phyloP scores from a whole-genome alignment of 208 protist species.

The Porcisia hertigi region DNA sequence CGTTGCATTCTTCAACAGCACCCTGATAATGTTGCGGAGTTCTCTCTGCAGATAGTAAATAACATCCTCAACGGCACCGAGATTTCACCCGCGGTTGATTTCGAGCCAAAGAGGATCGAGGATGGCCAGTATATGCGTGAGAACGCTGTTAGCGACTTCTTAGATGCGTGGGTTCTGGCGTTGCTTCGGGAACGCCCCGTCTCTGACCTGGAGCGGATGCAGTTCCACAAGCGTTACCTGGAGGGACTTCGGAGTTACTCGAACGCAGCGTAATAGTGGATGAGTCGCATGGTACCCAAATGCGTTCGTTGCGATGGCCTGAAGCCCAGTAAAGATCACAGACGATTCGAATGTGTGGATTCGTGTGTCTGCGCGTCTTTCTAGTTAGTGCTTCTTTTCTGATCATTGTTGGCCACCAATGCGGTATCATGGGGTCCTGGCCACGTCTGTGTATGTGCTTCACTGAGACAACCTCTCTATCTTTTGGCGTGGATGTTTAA shows the following conservation, averaged over 20 bases:
- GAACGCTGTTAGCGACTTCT: slow-evolving; percentile 77
- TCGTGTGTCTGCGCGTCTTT: neutral
- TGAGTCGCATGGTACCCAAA: neutral
- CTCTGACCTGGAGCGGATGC: slow-evolving; percentile 63
- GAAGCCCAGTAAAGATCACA: neutral
- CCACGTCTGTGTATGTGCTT: neutral
- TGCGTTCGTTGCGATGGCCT: neutral
- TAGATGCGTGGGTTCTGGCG: slow-evolving; percentile 88
- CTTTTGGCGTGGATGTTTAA: neutral
- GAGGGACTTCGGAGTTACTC: slow-evolving; percentile 28
- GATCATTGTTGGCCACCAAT: neutral
- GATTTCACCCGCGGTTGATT: slow-evolving; percentile 42
- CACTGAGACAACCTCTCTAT: neutral
- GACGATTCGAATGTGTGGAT: neutral
- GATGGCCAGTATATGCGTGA: slow-evolving; percentile 82
- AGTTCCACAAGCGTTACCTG: slow-evolving; percentile 87
- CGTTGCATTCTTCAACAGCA: slow-evolving; percentile 71
- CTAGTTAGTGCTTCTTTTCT: neutral
- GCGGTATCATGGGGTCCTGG: neutral
- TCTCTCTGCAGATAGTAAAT: slow-evolving; percentile 66
- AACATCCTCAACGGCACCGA: slow-evolving; percentile 65
- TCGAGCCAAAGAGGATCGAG: slow-evolving; percentile 64
- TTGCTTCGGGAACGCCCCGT: slow-evolving; percentile 69
- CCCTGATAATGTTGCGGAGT: slow-evolving; percentile 55
- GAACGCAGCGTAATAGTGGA: neutral